These are phyloP conservation scores for Colletotrichum sp. DNA, from an alignment of 2,329 filamentous ascomycete genomes.

Conservation along the genomic window DNA sequence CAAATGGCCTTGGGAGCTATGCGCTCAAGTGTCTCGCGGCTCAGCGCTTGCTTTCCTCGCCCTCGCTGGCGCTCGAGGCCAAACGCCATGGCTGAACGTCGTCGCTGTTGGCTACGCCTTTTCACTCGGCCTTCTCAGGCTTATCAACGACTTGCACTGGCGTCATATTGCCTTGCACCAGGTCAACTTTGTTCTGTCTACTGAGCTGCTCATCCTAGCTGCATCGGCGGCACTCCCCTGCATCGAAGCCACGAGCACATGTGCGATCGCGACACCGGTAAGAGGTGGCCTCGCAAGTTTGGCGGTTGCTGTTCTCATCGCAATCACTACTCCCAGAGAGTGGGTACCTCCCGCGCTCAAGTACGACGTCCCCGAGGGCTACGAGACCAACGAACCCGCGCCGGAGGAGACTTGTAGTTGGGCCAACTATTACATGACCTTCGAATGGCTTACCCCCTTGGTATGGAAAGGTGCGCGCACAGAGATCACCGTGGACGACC, in stretches of 20 bases:
- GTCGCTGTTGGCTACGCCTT: conserved; percentile 44
- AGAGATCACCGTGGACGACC: conserved; percentile 49
- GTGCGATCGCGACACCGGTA: conserved; percentile 27
- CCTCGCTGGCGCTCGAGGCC: conserved; percentile 36
- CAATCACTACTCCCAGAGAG: conserved; percentile 52
- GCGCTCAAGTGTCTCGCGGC: conserved; percentile 44
- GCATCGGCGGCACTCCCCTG: conserved; percentile 47
- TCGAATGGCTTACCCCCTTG: conserved; percentile 54
- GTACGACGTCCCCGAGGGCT: conserved; percentile 40
- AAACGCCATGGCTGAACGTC: conserved; percentile 40
- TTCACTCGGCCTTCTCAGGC: conserved; percentile 46
- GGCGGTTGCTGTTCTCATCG: conserved; percentile 40
- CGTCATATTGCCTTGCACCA: conserved; percentile 52
- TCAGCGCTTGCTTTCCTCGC: conserved; percentile 43
- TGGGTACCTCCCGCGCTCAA: conserved; percentile 51
- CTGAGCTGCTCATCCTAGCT: conserved; percentile 38
- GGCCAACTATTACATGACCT: conserved; percentile 56
- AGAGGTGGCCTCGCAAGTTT: conserved; percentile 41
- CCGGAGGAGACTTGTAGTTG: conserved; percentile 60
- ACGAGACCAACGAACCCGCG: conserved; percentile 41
- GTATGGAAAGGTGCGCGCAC: conserved; percentile 51
- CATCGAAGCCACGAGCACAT: conserved; percentile 38
- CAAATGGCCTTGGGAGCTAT: conserved; percentile 46
- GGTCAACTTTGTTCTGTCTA: conserved; percentile 49
- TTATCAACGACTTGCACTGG: conserved; percentile 46